Evolutionary conservation across 805 yeast genomes (phyloP).

Genomic region (Hanseniaspora pseudoguilliermondii): DNA sequence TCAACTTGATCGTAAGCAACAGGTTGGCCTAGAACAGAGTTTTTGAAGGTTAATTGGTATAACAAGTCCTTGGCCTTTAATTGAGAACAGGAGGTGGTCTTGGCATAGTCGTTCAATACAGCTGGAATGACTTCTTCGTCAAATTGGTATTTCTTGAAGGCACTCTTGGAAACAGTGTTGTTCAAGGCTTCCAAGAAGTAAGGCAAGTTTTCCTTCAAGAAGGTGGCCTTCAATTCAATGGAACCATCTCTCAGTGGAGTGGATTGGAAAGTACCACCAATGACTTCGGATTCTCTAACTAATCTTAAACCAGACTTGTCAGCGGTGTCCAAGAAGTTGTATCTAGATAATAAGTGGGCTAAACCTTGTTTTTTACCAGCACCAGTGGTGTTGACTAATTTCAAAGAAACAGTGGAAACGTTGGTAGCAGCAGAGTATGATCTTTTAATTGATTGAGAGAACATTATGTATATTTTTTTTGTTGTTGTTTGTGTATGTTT

Average conservation of each 20-base stretch:
- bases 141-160: conserved; percentile 74
- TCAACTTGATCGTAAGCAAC: conserved; percentile 57
- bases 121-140: conserved; percentile 72
- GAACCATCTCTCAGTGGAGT: conserved; percentile 63
- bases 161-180: conserved; percentile 54
- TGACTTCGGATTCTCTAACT: conserved; percentile 85
- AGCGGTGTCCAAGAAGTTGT: conserved; percentile 69
- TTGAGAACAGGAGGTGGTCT: conserved; percentile 34
- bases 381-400: conserved; percentile 80
- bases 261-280: conserved; percentile 71
- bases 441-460: conserved; percentile 22
- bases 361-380: conserved; percentile 58
- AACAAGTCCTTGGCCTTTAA: conserved; percentile 60
- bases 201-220: conserved; percentile 80
- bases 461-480: not conserved
- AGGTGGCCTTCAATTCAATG: conserved; percentile 64
- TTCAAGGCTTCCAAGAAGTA: conserved; percentile 80
- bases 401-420: conserved; percentile 65
- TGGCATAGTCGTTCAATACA: conserved; percentile 43
- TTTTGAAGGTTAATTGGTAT: conserved; percentile 71
- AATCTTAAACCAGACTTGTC: conserved; percentile 80
- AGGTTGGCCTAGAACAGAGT: conserved; percentile 69
- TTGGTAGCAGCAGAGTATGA: conserved; percentile 34
- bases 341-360: conserved; percentile 73
- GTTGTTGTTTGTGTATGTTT: too few species aligned